Evolutionary conservation across 2,329 filamentous ascomycete genomes (phyloP).

Genomic region (Fusarium poae): DNA sequence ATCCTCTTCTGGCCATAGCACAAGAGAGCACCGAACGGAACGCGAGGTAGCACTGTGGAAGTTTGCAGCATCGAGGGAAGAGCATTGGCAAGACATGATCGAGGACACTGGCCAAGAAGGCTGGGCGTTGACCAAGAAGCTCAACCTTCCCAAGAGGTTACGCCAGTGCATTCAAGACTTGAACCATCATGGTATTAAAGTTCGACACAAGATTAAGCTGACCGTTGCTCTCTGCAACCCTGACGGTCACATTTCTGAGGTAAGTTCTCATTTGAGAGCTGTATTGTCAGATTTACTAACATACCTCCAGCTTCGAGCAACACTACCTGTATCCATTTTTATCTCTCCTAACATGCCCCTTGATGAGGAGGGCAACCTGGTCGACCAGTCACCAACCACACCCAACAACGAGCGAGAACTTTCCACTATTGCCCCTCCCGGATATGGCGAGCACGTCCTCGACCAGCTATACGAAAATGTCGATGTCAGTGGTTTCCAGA

Average conservation of each 20-base stretch:
- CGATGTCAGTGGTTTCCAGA: slow-evolving; percentile 84
- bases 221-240: slow-evolving; percentile 93
- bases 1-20: slow-evolving; percentile 57
- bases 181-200: slow-evolving; percentile 88
- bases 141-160: slow-evolving; percentile 83
- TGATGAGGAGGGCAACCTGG: slow-evolving; percentile 86
- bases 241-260: slow-evolving; percentile 93
- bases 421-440: slow-evolving; percentile 82
- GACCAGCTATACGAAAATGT: slow-evolving; percentile 93
- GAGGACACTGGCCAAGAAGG: slow-evolving; percentile 76
- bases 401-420: slow-evolving; percentile 63
- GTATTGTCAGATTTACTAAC: slow-evolving; percentile 15
- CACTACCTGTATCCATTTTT: slow-evolving; percentile 90
- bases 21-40: slow-evolving; percentile 71
- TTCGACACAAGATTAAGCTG: slow-evolving; percentile 92
- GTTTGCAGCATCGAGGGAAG: slow-evolving; percentile 66
- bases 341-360: slow-evolving; percentile 94
- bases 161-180: slow-evolving; percentile 90
- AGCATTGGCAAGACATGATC: slow-evolving; percentile 78
- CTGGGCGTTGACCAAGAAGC: slow-evolving; percentile 70
- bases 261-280: slow-evolving; percentile 54
- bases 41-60: slow-evolving; percentile 73
- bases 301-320: slow-evolving; percentile 77
- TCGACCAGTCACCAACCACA: slow-evolving; percentile 67
- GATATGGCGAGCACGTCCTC: slow-evolving; percentile 90